Evolutionary conservation across 768 basidiomycete species (phyloP).

Genomic region (Serendipita sp.): DNA sequence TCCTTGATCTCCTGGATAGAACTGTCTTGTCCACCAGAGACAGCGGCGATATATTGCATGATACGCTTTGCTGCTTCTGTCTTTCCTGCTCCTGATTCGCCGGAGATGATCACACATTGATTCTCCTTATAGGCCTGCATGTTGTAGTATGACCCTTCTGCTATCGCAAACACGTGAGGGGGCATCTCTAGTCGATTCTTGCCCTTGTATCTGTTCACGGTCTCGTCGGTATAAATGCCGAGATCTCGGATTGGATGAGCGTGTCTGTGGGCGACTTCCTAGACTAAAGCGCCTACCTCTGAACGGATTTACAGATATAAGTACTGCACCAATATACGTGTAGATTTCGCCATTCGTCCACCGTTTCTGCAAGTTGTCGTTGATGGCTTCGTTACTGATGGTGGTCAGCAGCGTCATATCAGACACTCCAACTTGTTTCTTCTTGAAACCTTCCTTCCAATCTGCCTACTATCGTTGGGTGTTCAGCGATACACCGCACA

Average conservation of each 20-base stretch:
- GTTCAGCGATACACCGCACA: slow-evolving; percentile 26
- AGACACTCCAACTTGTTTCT: slow-evolving; percentile 93
- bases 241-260: slow-evolving; percentile 41
- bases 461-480: slow-evolving; percentile 49
- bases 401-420: slow-evolving; percentile 97
- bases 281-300: slow-evolving; percentile 36
- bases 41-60: slow-evolving; percentile 99
- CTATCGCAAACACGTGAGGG: slow-evolving; percentile 94
- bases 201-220: slow-evolving; percentile 70
- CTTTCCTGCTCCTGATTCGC: slow-evolving; percentile 97
- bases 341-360: slow-evolving; percentile 95
- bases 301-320: slow-evolving; percentile 99
- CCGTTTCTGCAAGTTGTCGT: slow-evolving; percentile 93
- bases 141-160: slow-evolving; percentile 93
- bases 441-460: slow-evolving; percentile 99
- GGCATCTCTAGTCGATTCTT: slow-evolving; percentile 98
- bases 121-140: slow-evolving; percentile 99
- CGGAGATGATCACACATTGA: slow-evolving; percentile 98
- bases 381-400: slow-evolving; percentile 94
- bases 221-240: slow-evolving; percentile 91
- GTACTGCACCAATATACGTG: slow-evolving; percentile 94
- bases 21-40: slow-evolving; percentile 71
- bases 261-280: slow-evolving; percentile 8
- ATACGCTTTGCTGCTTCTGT: slow-evolving; percentile 98
- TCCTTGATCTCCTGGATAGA: slow-evolving; percentile 92